Evolutionary conservation across 331 rosid species (phyloP), one percentile per base, ranked within the genome.

Genomic region (Cucumis variabilis): DNA sequence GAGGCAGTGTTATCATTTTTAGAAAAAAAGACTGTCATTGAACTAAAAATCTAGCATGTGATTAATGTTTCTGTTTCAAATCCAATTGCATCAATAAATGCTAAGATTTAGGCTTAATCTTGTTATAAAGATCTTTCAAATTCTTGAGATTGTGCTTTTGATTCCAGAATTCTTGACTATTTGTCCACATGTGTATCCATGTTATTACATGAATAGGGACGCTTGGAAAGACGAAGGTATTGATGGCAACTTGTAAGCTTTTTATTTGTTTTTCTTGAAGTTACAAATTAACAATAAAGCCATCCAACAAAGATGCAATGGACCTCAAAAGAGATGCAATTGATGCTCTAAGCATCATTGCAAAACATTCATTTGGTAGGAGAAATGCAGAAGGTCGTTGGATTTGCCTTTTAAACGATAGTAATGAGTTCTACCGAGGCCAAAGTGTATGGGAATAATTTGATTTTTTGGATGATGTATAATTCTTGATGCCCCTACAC

Each of bases 181-280:
- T 86, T 33, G 51, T 86, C 55, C 69, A 27, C 63, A 7, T 88
- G 78, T 91, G 87, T 89, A 97, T 98, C 95, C 99, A 97, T 91
- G 91, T 96, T 94, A 90, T 92, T 97, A 97, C 93, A 97, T 97
- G 99, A 97, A 99, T 85, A 99, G 99, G 70, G 99, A 97, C 77
- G 98, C 98, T 87, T 97, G 99, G 99, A 97, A 97, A 89, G 99
- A 94, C 90, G 99, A 99, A 77, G 99, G 99, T 76, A 96, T 97
- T 67, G 99, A 97, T 93, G n/a, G 97, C 94, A 89, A 97, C 99
- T 79, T 99, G 99, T 97, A 86, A 94, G 94, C 21, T 70, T 46
- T 13, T 70, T 14, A 9, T 23, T 70, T 2, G 58, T 51, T 30
- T 70, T 70, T 70, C n/a, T 9, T 15, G 74, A 70, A 70, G 76